Evolutionary conservation across 495 filamentous ascomycete genomes (phyloP).

Genomic region (Aspergillus baeticus): DNA sequence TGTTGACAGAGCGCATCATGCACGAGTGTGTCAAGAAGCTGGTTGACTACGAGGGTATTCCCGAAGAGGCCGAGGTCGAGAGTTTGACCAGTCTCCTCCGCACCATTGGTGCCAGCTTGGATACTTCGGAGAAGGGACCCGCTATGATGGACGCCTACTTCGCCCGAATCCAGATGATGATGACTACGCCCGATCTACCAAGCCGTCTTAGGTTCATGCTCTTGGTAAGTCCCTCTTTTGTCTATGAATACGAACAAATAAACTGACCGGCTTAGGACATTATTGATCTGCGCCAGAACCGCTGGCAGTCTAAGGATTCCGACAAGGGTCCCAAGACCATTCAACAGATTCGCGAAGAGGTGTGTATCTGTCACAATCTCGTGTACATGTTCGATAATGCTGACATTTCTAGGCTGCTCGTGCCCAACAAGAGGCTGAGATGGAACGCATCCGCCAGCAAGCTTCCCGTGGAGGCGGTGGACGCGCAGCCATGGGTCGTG

Average conservation of each 20-base stretch:
- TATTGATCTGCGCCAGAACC: constrained; percentile 70
- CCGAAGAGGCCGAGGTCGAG: constrained; percentile 95
- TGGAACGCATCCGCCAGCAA: constrained; percentile 47
- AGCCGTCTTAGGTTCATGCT: constrained; percentile 94
- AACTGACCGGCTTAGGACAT: constrained; percentile 57
- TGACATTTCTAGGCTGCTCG: constrained; percentile 59
- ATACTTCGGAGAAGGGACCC: constrained; percentile 74
- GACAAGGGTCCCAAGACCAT: constrained; percentile 96
- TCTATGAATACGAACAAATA: background rate
- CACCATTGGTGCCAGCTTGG: constrained; percentile 85
- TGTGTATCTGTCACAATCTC: constrained; percentile 34
- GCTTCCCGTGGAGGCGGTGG: constrained; percentile 48
- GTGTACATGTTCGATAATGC: background rate
- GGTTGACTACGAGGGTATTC: constrained; percentile 89
- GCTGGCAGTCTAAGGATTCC: constrained; percentile 80
- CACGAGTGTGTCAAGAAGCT: constrained; percentile 97
- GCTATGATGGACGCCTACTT: constrained; percentile 95
- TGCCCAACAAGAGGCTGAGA: constrained; percentile 63
- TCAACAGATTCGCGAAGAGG: constrained; percentile 83
- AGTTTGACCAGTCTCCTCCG: constrained; percentile 87
- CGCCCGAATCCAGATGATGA: constrained; percentile 74
- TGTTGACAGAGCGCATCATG: constrained; percentile 99
- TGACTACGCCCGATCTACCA: constrained; percentile 72
- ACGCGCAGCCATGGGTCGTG: constrained; percentile 71
- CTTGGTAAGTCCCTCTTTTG: constrained; percentile 54